Evolutionary conservation across 1,139 yeast species (phyloP).

Genomic region (Eremothecium gossypii): DNA sequence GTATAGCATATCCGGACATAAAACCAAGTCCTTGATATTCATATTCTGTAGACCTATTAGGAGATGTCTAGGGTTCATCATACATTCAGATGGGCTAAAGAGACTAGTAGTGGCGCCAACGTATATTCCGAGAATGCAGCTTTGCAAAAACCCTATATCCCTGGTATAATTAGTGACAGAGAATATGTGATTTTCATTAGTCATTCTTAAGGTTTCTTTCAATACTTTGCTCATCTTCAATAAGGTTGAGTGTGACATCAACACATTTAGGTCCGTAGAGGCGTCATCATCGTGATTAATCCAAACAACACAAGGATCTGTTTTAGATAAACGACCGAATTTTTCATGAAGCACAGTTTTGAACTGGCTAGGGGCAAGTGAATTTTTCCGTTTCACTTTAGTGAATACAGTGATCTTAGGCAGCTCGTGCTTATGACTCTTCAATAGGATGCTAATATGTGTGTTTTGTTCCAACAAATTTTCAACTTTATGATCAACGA

Average conservation of each 20-base stretch:
- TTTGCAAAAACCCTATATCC: slow-evolving; percentile 83
- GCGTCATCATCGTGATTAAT: slow-evolving; percentile 23
- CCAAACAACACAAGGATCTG: slow-evolving; percentile 30
- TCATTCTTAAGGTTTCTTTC: slow-evolving; percentile 84
- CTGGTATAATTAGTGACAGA: slow-evolving; percentile 81
- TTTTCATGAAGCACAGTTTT: slow-evolving; percentile 16
- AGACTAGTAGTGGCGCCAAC: slow-evolving; percentile 80
- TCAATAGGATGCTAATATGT: slow-evolving; percentile 34
- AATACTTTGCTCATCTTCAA: slow-evolving; percentile 78
- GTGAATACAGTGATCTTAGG: slow-evolving; percentile 28
- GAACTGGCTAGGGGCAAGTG: slow-evolving; percentile 14
- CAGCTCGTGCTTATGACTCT: slow-evolving; percentile 30
- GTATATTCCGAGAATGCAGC: slow-evolving; percentile 73
- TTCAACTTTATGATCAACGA: slow-evolving; percentile 75
- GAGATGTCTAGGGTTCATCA: slow-evolving; percentile 65
- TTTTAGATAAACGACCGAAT: slow-evolving; percentile 8
- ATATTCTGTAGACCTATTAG: slow-evolving; percentile 64
- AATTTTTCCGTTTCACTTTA: slow-evolving; percentile 24
- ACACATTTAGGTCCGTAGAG: slow-evolving; percentile 19
- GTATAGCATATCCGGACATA: slow-evolving; percentile 76
- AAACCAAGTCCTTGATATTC: slow-evolving; percentile 78
- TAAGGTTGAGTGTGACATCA: slow-evolving; percentile 48
- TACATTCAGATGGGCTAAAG: slow-evolving; percentile 70
- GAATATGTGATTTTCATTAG: slow-evolving; percentile 60
- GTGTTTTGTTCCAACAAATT: slow-evolving; percentile 51